phyloP scores from a whole-genome alignment of 495 filamentous ascomycete genomes.

The Annulohypoxylon maeteangense region DNA sequence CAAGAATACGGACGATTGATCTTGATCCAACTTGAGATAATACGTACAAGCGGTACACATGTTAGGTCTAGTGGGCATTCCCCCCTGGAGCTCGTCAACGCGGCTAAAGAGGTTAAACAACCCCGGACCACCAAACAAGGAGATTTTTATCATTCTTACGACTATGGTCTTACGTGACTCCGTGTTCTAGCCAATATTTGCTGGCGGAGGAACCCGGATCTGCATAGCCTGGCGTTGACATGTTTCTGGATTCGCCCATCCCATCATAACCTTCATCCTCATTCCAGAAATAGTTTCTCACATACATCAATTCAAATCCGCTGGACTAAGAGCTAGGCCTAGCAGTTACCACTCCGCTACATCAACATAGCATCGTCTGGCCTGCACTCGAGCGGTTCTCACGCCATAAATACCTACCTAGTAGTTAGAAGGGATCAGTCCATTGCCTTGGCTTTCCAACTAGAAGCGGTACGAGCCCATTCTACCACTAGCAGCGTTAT shows the following conservation, averaged over 20 bases:
- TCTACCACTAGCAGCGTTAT: too few species aligned
- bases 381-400: slow-evolving; percentile 1
- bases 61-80: slow-evolving; percentile 29
- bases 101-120: slow-evolving; percentile 51
- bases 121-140: slow-evolving; percentile 26
- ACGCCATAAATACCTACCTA: not conserved
- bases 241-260: slow-evolving; percentile 25
- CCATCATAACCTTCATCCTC: slow-evolving; percentile 6
- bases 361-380: slow-evolving; percentile 2
- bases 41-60: slow-evolving; percentile 21
- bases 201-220: slow-evolving; percentile 33
- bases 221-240: slow-evolving; percentile 12
- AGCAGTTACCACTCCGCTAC: slow-evolving; percentile 17
- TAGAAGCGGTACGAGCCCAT: not conserved
- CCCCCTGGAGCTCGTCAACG: slow-evolving; percentile 35
- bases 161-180: slow-evolving; percentile 8
- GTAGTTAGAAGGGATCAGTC: not conserved
- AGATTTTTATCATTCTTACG: slow-evolving; percentile 22
- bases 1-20: slow-evolving; percentile 20
- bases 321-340: slow-evolving; percentile 5
- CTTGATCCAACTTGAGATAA: slow-evolving; percentile 18
- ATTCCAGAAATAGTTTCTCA: not conserved
- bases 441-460: not conserved
- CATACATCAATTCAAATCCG: not conserved
- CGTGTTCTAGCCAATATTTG: slow-evolving; percentile 20